Evolutionary conservation across 1,284 basidiomycete genomes (phyloP).

Genomic region (Xanthoconium separans): DNA sequence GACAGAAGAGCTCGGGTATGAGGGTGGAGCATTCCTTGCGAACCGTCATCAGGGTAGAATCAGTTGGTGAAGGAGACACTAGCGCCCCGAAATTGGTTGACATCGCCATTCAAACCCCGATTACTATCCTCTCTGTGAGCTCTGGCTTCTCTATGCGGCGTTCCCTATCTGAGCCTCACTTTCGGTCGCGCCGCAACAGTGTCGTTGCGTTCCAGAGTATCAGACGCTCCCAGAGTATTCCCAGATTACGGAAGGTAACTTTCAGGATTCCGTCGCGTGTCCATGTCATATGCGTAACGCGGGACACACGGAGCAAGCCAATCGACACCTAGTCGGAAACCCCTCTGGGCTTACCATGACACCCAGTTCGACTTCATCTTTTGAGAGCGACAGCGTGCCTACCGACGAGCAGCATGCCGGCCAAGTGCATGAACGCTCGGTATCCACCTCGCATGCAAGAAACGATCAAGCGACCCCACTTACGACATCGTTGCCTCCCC

Average conservation of each 20-base stretch:
- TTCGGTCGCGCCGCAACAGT: constrained; percentile 41
- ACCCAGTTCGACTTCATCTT: constrained; percentile 30
- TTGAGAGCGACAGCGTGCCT: constrained; percentile 34
- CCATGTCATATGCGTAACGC: constrained; percentile 38
- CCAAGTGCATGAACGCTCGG: neutral
- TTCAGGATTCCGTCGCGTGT: constrained; percentile 38
- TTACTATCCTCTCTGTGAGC: constrained; percentile 75
- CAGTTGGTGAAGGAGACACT: constrained; percentile 35
- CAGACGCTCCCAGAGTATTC: constrained; percentile 74
- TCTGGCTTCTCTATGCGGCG: neutral
- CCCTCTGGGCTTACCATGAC: constrained; percentile 27
- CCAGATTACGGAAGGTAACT: constrained; percentile 38
- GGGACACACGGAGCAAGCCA: neutral
- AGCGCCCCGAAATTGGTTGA: constrained; percentile 83
- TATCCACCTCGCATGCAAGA: neutral
- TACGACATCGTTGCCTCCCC: neutral
- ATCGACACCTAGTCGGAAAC: neutral
- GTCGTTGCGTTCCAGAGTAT: constrained; percentile 78
- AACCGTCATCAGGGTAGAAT: constrained; percentile 81
- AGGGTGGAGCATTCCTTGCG: constrained; percentile 80
- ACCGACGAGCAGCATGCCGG: constrained; percentile 8
- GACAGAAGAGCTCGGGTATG: constrained; percentile 80
- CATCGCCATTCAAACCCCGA: constrained; percentile 85
- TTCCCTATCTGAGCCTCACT: neutral
- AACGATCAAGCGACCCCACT: neutral